phyloP scores from a whole-genome alignment of 2,329 filamentous ascomycete genomes.

The Ceratocystis albifundus region DNA sequence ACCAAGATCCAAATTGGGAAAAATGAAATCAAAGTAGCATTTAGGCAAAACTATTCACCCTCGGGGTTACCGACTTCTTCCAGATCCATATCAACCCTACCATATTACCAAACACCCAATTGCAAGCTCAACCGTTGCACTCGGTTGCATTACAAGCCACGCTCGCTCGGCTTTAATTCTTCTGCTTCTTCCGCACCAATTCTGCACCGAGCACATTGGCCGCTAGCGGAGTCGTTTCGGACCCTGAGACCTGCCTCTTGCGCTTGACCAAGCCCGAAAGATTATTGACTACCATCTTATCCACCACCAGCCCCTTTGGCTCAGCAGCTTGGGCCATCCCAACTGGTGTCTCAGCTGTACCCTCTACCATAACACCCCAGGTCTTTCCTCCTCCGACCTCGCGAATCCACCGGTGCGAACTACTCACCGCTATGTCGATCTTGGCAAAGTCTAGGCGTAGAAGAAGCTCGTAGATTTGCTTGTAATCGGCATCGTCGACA shows the following conservation, averaged over 20 bases:
- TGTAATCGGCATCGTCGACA: slow-evolving; percentile 53
- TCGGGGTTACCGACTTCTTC: not conserved
- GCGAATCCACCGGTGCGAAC: slow-evolving; percentile 57
- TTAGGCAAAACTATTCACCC: not conserved
- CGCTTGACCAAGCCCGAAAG: slow-evolving; percentile 39
- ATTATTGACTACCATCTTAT: slow-evolving; percentile 34
- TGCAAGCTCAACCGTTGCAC: not conserved
- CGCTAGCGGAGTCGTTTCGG: slow-evolving; percentile 21
- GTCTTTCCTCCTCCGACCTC: slow-evolving; percentile 42
- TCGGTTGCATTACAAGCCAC: not conserved
- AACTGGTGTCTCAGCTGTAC: slow-evolving; percentile 19
- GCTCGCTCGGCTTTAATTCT: slow-evolving; percentile 27
- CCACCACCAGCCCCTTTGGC: slow-evolving; percentile 3
- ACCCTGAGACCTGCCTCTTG: slow-evolving; percentile 28
- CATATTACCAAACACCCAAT: not conserved
- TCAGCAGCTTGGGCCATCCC: slow-evolving; percentile 15
- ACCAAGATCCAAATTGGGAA: not conserved
- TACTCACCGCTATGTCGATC: slow-evolving; percentile 48
- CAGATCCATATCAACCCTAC: not conserved
- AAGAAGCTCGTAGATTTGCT: slow-evolving; percentile 55
- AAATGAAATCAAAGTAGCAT: not conserved
- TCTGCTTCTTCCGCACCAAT: slow-evolving; percentile 48
- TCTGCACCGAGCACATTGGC: slow-evolving; percentile 40
- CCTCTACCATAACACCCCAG: slow-evolving; percentile 17
- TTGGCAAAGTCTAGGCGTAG: slow-evolving; percentile 64